Percentiles rank a stretch among this genome's conserved stretches.
Evolutionary conservation across 192 early-diverging fungal species (phyloP).

Genomic region (Coemansia sp.): DNA sequence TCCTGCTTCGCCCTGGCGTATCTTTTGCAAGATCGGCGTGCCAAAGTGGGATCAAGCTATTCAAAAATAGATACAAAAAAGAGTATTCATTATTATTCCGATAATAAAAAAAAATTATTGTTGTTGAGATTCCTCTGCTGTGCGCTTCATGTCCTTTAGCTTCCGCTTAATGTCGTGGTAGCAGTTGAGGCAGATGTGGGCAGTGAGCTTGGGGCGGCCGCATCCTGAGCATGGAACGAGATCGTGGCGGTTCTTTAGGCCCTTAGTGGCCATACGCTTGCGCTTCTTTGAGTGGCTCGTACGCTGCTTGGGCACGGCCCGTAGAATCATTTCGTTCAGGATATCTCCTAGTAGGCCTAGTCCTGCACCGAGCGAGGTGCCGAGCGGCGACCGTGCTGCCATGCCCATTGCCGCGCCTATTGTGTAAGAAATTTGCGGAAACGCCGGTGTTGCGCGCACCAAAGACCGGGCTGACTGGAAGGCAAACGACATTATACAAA

Average conservation of each 20-base stretch:
- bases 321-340: conserved; percentile 64
- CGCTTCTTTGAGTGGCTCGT: conserved; percentile 92
- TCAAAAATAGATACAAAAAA: conserved; percentile 6
- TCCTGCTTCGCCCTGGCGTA: conserved; percentile 63
- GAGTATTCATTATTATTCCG: neutral
- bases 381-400: conserved; percentile 20
- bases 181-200: conserved; percentile 80
- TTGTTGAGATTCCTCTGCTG: conserved; percentile 17
- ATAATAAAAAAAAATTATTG: neutral
- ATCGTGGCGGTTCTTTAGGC: conserved; percentile 70
- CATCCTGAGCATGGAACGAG: conserved; percentile 78
- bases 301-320: conserved; percentile 91
- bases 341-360: conserved; percentile 52
- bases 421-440: conserved; percentile 24
- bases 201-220: conserved; percentile 69
- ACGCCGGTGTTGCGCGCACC: conserved; percentile 15
- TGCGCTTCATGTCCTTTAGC: conserved; percentile 39
- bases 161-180: conserved; percentile 66
- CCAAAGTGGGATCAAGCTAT: conserved; percentile 37
- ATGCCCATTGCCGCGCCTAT: conserved; percentile 2
- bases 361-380: conserved; percentile 23
- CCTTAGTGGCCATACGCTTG: conserved; percentile 79
- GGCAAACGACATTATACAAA: conserved; percentile 28
- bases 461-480: conserved; percentile 30
- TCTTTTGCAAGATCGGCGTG: conserved; percentile 64